Percentiles rank a stretch among this genome's conserved stretches.
Evolutionary conservation across 805 yeast species (phyloP).

Genomic region (Ogataea nonfermentans): DNA sequence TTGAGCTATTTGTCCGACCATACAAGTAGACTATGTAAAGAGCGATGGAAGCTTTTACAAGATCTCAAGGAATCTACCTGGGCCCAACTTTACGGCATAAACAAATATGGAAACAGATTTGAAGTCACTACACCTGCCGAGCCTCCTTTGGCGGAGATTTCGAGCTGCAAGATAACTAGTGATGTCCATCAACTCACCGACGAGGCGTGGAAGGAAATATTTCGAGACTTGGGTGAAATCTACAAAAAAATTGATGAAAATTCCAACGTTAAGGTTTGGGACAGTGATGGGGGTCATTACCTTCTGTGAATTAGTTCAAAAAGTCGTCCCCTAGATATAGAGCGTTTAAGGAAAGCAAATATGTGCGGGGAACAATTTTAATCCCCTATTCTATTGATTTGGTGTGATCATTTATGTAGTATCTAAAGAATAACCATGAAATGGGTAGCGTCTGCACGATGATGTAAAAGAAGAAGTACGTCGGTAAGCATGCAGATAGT

Average conservation of each 20-base stretch:
- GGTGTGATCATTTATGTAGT: no score
- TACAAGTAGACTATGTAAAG: slow-evolving; percentile 27
- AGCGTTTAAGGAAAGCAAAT: no score
- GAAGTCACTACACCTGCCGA: slow-evolving; percentile 1
- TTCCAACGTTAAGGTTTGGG: slow-evolving; percentile 24
- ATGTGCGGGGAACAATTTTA: no score
- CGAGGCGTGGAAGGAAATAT: slow-evolving; percentile 19
- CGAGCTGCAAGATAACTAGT: no score
- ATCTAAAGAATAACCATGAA: no score
- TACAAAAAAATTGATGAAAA: slow-evolving; percentile 22
- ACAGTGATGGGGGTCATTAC: slow-evolving; percentile 22
- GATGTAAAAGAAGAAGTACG: no score
- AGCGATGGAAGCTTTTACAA: slow-evolving; percentile 27
- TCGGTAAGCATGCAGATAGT: no score
- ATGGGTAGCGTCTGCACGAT: no score
- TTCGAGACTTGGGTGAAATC: slow-evolving; percentile 16
- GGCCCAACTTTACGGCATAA: slow-evolving; percentile 17
- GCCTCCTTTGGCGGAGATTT: no score
- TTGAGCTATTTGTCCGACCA: slow-evolving; percentile 27
- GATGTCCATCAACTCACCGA: slow-evolving; percentile 10
- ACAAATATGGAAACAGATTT: not conserved
- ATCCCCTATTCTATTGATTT: no score
- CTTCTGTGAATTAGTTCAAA: not conserved
- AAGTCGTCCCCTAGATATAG: no score
- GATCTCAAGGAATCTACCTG: slow-evolving; percentile 26